Evolutionary conservation across 208 protist genomes (phyloP).

Genomic region (Crithidia bombi): DNA sequence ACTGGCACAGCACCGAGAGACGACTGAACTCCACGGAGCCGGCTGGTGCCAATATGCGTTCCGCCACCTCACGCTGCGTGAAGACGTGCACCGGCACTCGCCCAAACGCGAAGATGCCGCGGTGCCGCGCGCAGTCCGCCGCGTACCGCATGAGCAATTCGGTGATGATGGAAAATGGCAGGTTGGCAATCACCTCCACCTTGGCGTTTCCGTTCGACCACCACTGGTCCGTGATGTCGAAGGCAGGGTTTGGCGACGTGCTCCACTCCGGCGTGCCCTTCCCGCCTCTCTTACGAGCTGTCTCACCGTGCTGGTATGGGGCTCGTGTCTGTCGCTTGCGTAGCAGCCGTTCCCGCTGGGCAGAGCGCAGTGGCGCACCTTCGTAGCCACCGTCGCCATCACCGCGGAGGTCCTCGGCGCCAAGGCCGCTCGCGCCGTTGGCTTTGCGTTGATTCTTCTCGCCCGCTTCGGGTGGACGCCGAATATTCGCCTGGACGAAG

Average conservation of each 20-base stretch:
- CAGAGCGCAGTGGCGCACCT: constrained; percentile 65
- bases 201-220: constrained; percentile 85
- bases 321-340: constrained; percentile 40
- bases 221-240: constrained; percentile 67
- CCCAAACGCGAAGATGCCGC: constrained; percentile 80
- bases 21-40: constrained; percentile 83
- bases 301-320: constrained; percentile 33
- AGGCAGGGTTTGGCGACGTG: constrained; percentile 45
- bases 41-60: constrained; percentile 76
- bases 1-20: constrained; percentile 82
- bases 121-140: constrained; percentile 70
- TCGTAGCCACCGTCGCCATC: constrained; percentile 31
- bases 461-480: constrained; percentile 22
- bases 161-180: constrained; percentile 83
- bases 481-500: constrained; percentile 62
- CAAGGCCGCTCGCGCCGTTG: constrained; percentile 1
- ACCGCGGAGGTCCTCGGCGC: constrained; percentile 4
- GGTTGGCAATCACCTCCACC: constrained; percentile 88
- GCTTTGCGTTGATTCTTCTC: neutral
- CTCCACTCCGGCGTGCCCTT: neutral
- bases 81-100: constrained; percentile 89
- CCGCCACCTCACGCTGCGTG: constrained; percentile 86
- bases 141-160: constrained; percentile 89
- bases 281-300: neutral
- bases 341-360: constrained; percentile 57